Evolutionary conservation across 2,329 filamentous ascomycete species (phyloP).

Genomic region (Penicillium expansum): DNA sequence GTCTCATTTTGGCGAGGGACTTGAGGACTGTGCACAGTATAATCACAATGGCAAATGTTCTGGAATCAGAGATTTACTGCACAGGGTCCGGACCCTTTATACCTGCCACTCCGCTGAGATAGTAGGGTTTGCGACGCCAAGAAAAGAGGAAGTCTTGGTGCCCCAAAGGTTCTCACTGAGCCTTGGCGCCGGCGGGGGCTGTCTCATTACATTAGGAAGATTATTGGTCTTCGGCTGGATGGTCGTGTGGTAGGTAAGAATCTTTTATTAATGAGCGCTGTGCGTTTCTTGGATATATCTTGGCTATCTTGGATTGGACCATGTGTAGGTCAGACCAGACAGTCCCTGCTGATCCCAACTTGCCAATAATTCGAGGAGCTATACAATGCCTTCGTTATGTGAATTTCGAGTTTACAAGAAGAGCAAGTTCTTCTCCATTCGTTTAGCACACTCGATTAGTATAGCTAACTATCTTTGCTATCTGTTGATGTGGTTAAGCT

Average conservation of each 20-base stretch:
- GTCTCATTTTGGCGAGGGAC: slow-evolving; percentile 15
- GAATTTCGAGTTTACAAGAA: neutral
- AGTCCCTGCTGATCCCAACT: neutral
- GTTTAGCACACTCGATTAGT: neutral
- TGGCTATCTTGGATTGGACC: neutral
- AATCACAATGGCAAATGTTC: neutral
- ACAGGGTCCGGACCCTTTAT: neutral
- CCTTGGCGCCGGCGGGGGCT: neutral
- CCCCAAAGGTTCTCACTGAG: slow-evolving; percentile 22
- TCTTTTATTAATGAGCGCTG: neutral
- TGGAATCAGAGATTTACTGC: neutral
- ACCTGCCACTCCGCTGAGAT: slow-evolving; percentile 16
- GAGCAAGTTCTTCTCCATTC: neutral
- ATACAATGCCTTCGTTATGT: no score
- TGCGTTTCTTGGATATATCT: neutral
- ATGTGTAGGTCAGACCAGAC: neutral
- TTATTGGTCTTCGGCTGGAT: neutral
- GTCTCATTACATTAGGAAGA: neutral
- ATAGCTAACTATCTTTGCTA: neutral
- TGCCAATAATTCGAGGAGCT: neutral
- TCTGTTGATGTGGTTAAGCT: neutral
- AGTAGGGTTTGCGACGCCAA: slow-evolving; percentile 12
- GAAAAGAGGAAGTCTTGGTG: slow-evolving; percentile 18
- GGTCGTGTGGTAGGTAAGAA: neutral
- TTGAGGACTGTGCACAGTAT: neutral